Conservation (phyloP, 305 asterid species). For the Striga hermonthica region DNA sequence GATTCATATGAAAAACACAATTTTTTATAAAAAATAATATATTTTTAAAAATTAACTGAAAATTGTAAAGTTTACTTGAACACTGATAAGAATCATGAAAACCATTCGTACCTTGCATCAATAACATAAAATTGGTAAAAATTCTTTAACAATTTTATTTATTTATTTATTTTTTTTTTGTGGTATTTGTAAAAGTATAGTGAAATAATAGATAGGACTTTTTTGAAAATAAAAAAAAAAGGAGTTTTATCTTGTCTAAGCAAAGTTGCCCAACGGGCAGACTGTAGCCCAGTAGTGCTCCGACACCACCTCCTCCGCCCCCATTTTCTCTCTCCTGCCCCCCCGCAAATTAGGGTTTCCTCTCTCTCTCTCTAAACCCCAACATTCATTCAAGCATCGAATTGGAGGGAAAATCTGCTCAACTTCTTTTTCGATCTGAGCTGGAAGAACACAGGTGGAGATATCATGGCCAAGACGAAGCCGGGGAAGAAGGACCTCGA, state of each 20-base stretch:
- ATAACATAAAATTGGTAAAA: no score
- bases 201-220: no score
- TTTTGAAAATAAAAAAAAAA: no score
- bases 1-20: no score
- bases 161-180: no score
- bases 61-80: no score
- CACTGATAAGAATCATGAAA: no score
- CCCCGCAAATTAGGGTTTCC: conserved; percentile 40
- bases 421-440: conserved; percentile 22
- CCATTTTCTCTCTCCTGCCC: conserved; percentile 26
- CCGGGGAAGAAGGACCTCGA: conserved; percentile 67
- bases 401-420: not conserved
- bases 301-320: conserved; percentile 39
- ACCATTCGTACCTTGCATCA: no score
- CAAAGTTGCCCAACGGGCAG: conserved; percentile 34
- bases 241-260: not conserved
- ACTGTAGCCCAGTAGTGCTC: conserved; percentile 36
- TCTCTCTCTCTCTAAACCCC: conserved; percentile 10
- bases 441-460: not conserved
- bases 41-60: no score
- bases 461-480: conserved; percentile 61
- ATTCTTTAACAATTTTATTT: no score
- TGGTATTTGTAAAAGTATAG: no score
- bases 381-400: conserved; percentile 1
- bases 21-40: no score